Conservation (phyloP, 768 basidiomycete species). For the Boletus tomentosulus region DNA sequence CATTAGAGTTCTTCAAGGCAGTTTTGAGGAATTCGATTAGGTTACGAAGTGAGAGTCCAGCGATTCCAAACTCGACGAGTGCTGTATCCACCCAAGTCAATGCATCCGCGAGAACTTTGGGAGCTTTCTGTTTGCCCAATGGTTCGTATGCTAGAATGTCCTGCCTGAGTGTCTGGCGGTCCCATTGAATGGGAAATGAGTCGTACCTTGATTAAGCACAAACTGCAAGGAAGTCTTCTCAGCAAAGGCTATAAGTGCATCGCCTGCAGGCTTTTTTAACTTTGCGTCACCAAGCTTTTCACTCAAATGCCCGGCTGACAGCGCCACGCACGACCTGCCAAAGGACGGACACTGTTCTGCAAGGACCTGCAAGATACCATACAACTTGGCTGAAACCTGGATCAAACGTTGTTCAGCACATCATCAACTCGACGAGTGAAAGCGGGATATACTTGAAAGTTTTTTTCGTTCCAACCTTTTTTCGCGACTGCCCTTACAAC, state of each 20-base stretch:
- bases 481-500: constrained; percentile 83
- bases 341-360: constrained; percentile 81
- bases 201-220: constrained; percentile 83
- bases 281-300: constrained; percentile 98
- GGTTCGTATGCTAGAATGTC: constrained; percentile 77
- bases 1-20: constrained; percentile 89
- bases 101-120: constrained; percentile 92
- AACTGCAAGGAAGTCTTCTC: constrained; percentile 95
- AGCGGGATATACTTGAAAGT: constrained; percentile 72
- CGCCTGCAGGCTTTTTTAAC: constrained; percentile 93
- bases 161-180: constrained; percentile 15
- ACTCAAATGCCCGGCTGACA: constrained; percentile 74
- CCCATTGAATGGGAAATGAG: constrained; percentile 2
- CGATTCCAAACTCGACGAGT: constrained; percentile 86
- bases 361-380: constrained; percentile 67
- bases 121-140: constrained; percentile 91
- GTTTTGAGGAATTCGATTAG: constrained; percentile 90
- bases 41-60: constrained; percentile 74
- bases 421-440: neutral
- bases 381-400: constrained; percentile 89
- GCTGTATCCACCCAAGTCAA: constrained; percentile 84
- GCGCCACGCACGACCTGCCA: constrained; percentile 77
- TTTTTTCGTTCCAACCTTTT: constrained; percentile 98
- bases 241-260: constrained; percentile 75
- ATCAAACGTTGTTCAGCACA: constrained; percentile 8